Evolutionary conservation across 2,329 filamentous ascomycete species (phyloP), one percentile per base, ranked within the genome.

Genomic region (Fusarium ambrosium): DNA sequence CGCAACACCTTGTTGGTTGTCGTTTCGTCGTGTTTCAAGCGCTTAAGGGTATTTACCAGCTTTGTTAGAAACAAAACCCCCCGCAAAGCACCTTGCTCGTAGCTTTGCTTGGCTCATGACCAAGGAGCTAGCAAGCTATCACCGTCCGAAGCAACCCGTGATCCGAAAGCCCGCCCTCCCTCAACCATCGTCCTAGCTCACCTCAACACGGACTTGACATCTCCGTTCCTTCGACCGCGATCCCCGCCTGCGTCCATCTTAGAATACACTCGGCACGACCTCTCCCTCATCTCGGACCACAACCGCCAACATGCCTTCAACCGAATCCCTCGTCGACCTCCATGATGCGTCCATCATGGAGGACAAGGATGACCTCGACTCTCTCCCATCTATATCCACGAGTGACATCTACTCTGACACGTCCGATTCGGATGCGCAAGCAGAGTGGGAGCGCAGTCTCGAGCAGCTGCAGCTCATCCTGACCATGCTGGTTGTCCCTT

Each of bases 401-500:
- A 88, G 88, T 61, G 91, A 92, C 39, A 78, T 85, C 61, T 87
- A 87, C 75, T 87, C 86, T 36, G 90, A 93, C 60, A 87, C 88
- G 16, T 74, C 72, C 70, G 87, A 93, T 70, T 95, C 93, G 43
- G 96, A 98, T 81, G 97, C 97, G 11, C 96, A 99, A 84, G 90
- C 90, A 71, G 96, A 99, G 85, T 99, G 97, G 97, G 93, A 96
- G 79, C 94, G 95, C 79, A 97, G 94, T 79, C 86, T 99, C 73
- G 94, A 98, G 84, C 97, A 99, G 85, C 85, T 99, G 70, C 95
- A 99, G 86, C 88, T 98, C 75, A 88, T 99, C 76, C 85, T 98
- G 81, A 97, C 94, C 22, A 97, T 99, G 95, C 93, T 98, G 59
- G 84, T 98, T 77, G 93, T 99, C 61, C 97, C 97, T 4, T 98